Percentiles rank a stretch among this genome's conserved stretches.
phyloP scores from a whole-genome alignment of 2,329 filamentous ascomycete genomes.

The Geosmithia morbida region DNA sequence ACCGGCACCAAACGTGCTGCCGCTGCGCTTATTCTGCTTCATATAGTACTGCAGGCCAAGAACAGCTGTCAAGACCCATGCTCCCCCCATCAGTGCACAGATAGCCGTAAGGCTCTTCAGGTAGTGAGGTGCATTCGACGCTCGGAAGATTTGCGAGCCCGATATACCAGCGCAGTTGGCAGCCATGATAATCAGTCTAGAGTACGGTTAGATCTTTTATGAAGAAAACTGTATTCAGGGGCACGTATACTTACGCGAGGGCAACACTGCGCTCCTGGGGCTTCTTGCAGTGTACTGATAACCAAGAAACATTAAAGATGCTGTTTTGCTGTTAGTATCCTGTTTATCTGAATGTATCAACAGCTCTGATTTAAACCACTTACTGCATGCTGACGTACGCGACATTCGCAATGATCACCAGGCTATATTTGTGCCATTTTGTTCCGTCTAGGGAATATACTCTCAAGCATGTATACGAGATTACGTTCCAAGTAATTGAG shows the following conservation, averaged over 20 bases:
- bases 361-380: neutral
- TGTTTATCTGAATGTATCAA: neutral
- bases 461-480: neutral
- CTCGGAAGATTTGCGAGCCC: conserved; percentile 43
- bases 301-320: neutral
- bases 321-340: neutral
- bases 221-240: neutral
- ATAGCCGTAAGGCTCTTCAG: conserved; percentile 4
- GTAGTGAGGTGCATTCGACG: conserved; percentile 34
- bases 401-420: neutral
- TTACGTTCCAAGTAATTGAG: neutral
- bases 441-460: neutral
- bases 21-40: neutral
- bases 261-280: neutral
- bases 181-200: conserved; percentile 34
- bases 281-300: neutral
- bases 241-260: neutral
- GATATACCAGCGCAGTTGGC: conserved; percentile 48
- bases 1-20: neutral
- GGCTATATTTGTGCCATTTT: neutral
- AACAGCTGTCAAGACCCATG: neutral
- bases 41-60: neutral
- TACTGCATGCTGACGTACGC: neutral
- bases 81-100: neutral
- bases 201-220: neutral